These are phyloP conservation scores for Rhizophora apiculata DNA, from an alignment of 345 rosid species.

Conservation along the genomic window DNA sequence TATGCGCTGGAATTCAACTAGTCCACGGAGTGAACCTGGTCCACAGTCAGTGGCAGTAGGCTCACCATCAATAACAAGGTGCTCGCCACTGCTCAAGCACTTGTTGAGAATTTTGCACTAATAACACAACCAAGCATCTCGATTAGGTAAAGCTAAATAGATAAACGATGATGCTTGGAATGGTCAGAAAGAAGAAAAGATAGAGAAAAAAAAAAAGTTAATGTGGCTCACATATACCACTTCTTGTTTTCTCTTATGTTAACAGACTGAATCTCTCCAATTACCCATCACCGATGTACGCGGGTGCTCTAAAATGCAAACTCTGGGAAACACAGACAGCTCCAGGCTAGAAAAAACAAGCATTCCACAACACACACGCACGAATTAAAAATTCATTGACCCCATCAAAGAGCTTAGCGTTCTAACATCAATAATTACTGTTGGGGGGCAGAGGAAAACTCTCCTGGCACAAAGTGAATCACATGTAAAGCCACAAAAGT, in stretches of 20 bases:
- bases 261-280: conserved; percentile 49
- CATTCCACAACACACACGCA: neutral
- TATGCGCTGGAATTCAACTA: neutral
- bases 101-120: conserved; percentile 75
- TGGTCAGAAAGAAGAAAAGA: neutral
- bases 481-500: too few species aligned
- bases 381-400: neutral
- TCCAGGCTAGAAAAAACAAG: conserved; percentile 49
- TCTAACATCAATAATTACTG: too few species aligned
- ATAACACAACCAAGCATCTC: neutral
- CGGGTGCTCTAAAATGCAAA: conserved; percentile 73
- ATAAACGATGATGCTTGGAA: too few species aligned
- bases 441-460: too few species aligned
- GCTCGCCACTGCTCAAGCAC: conserved; percentile 59
- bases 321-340: conserved; percentile 78
- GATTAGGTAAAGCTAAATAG: neutral
- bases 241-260: conserved; percentile 53
- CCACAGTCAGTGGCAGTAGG: conserved; percentile 50
- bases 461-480: too few species aligned
- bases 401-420: too few species aligned
- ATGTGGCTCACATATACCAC: conserved; percentile 51
- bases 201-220: neutral
- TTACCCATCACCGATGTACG: conserved; percentile 63
- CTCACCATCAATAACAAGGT: conserved; percentile 69
- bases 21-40: conserved; percentile 10